Base-by-base conservation (phyloP, 169 alveolate species). In the Cryptosporidium bovis region DNA sequence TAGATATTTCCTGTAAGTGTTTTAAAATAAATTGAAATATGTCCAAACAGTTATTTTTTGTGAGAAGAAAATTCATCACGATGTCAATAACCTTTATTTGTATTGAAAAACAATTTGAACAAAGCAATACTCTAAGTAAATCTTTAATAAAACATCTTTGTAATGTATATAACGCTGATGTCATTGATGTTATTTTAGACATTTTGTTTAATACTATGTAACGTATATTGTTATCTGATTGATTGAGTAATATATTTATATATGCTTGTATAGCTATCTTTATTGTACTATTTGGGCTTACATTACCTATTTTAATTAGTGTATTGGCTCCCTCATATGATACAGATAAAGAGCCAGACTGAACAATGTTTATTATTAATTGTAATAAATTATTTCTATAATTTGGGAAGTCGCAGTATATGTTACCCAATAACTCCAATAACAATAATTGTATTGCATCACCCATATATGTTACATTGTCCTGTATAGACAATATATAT, bases 261-360 rank as follows among this genome's bases (percentile, higher is more conserved):
- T 93, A 92, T 13, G 93, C 93, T 77, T 92, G 90, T 13, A 93
- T 91, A 27, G 98, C 97, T 62, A 90, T 82, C 53, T 92, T 90
- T 29, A 94, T 90, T 13, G 95, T 92, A 66, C 91, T 89, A 33
- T 93, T 93, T 36, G 94, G 93, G 13, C 94, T 90, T n/a, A 94
- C 16, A 82, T 46, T 33, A 34, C 62, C 64, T 66, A 71, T 64
- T 69, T 53, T 55, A 46, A 94, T 89, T 50, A 96, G 91, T 18
- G 97, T 92, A 67, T 93, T 92, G 2, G 98, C 98, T 66, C 96
- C 95, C 84, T 96, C 99, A 90, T 92, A 95, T 31, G 95, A 91
- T 40, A 96, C 98, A 29, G 97, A 82, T 51, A 93, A 94, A 46
- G 90, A 71, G 13, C 92, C 84, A 1, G 92, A 67, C 46, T 90